phyloP scores from a whole-genome alignment of 192 early-diverging fungal genomes.

The Backusella mclennaniae region DNA sequence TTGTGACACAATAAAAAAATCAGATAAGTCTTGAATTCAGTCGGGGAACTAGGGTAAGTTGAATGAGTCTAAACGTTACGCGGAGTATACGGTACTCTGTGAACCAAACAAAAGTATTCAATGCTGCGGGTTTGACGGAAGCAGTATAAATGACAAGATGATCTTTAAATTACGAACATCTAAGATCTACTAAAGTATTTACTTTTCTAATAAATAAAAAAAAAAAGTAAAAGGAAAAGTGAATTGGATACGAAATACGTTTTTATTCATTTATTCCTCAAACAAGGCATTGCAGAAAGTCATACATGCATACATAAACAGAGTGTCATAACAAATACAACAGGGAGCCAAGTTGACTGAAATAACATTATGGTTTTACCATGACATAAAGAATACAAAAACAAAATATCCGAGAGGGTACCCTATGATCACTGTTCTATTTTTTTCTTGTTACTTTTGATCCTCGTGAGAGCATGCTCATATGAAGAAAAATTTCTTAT shows the following conservation, averaged over 20 bases:
- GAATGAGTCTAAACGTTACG: neutral
- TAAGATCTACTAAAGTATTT: too few species aligned
- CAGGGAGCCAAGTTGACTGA: too few species aligned
- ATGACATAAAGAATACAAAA: neutral
- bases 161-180: neutral
- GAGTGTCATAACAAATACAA: too few species aligned
- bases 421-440: neutral
- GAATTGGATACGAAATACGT: too few species aligned
- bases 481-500: neutral
- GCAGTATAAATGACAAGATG: neutral
- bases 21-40: neutral
- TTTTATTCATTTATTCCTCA: neutral
- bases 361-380: neutral
- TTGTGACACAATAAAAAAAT: neutral
- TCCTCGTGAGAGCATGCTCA: neutral
- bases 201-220: too few species aligned
- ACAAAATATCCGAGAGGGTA: neutral
- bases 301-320: neutral
- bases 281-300: neutral
- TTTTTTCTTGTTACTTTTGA: neutral
- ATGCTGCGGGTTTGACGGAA: neutral
- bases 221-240: too few species aligned
- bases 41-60: neutral
- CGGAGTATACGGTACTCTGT: neutral
- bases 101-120: neutral